Evolutionary conservation across 176 grass and related monocot genomes (phyloP), one percentile per base, ranked within the genome.

Genomic region (Eleusine coracana): DNA sequence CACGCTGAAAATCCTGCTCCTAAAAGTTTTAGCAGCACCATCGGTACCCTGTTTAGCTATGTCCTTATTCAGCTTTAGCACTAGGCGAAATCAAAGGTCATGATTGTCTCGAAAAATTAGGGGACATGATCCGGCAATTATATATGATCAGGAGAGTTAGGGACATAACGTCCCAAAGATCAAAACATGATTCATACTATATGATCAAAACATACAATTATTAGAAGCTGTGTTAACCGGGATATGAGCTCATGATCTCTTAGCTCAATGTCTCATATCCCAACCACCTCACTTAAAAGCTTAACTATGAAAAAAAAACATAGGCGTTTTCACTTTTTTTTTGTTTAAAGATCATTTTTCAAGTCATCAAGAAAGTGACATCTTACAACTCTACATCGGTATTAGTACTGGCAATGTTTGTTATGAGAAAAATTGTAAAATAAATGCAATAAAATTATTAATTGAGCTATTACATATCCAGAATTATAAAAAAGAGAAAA

Each of bases 111-210:
- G 5, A 59, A 44, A 49, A 54, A 41, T 38, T 83, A 46, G 36
- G 1, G 10, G 20, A 23, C 34, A 83, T 83, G 81, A 75, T 65
- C 15, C 23, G 54, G 55, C 61, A 52, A 36, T 28, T 64, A 37
- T 34, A 34, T 34, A 34, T 80, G 34, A 54, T 38, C 48, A 6
- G 50, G 64, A 54, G 17, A 16, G 63, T 37, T 69, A 25, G 48
- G 46, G 12, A 23, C 77, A 23, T 46, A 69, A 51, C 63, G 15
- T 52, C 13, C 60, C 45, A 25, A 12, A 54, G 46, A 25, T 55
- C 48, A 28, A 41, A 63, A 50, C 48, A 29, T 71, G 40, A 78
- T 70, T 18, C 39, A 2, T 34, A 46, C 31, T 34, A 34, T 34
- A 34, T 34, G 31, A 34, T 34, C 31, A 34, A 34, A 34, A 12